Base-by-base conservation (phyloP, 2,329 filamentous ascomycete genomes). In the Polytolypa hystricis region DNA sequence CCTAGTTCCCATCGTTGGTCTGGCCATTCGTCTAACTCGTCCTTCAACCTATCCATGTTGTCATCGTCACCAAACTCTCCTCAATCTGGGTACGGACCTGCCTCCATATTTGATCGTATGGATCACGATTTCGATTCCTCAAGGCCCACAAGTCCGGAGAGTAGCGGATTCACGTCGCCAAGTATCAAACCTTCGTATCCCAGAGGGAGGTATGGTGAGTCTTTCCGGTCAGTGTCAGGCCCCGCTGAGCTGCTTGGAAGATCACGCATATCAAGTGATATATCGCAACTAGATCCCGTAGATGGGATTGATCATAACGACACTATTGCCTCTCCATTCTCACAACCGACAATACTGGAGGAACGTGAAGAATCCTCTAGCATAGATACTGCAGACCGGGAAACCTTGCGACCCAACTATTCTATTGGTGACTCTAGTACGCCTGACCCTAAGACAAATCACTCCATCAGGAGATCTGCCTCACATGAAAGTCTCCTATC, bases 401-500 rank as follows among this genome's bases (percentile, higher is more conserved):
- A 27, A 20, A 18, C 19, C 9, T 23, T 12, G 7, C n/a, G 2
- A 10, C 14, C 28, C 15, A 9, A 9, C 26, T 10, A 20, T 4
- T 10, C 32, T 3, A 7, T 14, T 4, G 33, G 30, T 14, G 15
- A 17, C 8, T 16, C 16, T 28, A 21, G 34, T 7, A 15, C 20
- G 6, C 29, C 19, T 10, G 48, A 55, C 11, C 47, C 49, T 14
- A 40, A 47, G 18, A 51, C 47, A 28, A 52, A 47, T 58, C 64
- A 61, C 36, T 57, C 60, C 2, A 58, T 87, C 3, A 81, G 75
- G 27, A 78, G 81, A 20, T 70, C 77, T 2, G 55, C 77, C 2
- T 94, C 87, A 1, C 85, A 93, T 48, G 87, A 95, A 55, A 93
- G 84, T 12, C 79, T 95, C 42, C 73, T 95, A 47, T 95, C 87